phyloP scores from a whole-genome alignment of 208 protist species.

The Crithidia sp. region DNA sequence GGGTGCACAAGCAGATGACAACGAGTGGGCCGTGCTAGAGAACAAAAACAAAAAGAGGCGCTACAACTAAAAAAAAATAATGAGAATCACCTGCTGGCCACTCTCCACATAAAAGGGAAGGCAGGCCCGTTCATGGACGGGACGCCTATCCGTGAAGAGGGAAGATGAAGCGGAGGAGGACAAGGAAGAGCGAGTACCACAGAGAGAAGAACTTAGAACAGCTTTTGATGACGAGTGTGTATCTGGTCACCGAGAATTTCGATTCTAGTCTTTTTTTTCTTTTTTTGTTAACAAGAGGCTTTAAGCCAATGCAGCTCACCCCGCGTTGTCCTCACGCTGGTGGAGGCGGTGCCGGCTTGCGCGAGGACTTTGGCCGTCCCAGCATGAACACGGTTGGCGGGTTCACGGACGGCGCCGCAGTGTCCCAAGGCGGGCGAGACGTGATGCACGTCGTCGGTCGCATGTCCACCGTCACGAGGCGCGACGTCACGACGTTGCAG shows the following conservation, averaged over 20 bases:
- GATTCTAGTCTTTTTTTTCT: not conserved
- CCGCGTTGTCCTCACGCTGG: too few species aligned
- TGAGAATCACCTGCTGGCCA: too few species aligned
- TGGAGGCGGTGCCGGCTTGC: not conserved
- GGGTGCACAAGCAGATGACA: not conserved
- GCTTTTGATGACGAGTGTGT: too few species aligned
- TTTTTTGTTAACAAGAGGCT: not conserved
- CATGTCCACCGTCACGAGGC: constrained; percentile 66
- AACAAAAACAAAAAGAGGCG: constrained; percentile 2
- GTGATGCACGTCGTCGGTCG: constrained; percentile 27
- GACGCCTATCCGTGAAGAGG: not conserved
- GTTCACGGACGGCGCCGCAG: constrained; percentile 20
- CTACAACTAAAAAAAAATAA: too few species aligned
- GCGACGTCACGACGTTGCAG: constrained; percentile 53
- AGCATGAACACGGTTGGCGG: constrained; percentile 27
- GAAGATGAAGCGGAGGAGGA: not conserved
- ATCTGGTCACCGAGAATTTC: too few species aligned
- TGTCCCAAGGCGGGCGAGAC: constrained; percentile 5
- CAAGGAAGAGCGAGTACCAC: not conserved
- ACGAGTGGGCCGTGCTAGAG: not conserved
- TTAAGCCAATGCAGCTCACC: too few species aligned
- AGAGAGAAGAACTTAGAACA: too few species aligned
- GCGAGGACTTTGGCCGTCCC: not conserved
- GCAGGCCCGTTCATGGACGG: constrained; percentile 1
- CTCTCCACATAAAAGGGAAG: not conserved